phyloP scores from a whole-genome alignment of 2,329 filamentous ascomycete genomes.

The Aureobasidium sp. region DNA sequence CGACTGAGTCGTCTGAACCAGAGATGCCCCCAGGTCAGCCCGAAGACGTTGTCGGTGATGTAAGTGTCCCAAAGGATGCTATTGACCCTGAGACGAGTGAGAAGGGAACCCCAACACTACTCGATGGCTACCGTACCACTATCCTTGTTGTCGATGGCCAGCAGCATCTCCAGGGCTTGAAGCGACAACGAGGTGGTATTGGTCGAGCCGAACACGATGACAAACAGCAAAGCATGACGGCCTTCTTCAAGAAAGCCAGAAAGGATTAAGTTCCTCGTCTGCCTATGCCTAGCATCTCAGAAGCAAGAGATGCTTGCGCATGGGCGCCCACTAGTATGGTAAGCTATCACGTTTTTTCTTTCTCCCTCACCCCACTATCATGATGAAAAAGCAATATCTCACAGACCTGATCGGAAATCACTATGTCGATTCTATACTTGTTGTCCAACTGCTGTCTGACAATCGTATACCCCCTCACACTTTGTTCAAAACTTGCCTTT shows the following conservation, averaged over 20 bases:
- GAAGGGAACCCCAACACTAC: neutral
- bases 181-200: constrained; percentile 72
- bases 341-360: constrained; percentile 17
- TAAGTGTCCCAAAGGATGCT: neutral
- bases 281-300: neutral
- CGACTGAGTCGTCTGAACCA: neutral
- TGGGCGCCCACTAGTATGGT: constrained; percentile 14
- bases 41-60: neutral
- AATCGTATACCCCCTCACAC: constrained; percentile 9
- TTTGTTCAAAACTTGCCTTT: neutral
- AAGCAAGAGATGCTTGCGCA: neutral
- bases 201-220: constrained; percentile 69
- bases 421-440: constrained; percentile 54
- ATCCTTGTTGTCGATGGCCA: constrained; percentile 59
- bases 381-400: constrained; percentile 54
- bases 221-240: constrained; percentile 65
- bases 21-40: neutral
- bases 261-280: constrained; percentile 21
- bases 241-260: constrained; percentile 62
- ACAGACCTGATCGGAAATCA: constrained; percentile 77
- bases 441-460: constrained; percentile 82
- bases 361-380: constrained; percentile 20
- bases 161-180: constrained; percentile 64
- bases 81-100: neutral
- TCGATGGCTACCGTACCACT: constrained; percentile 37